Percentiles rank a stretch among this genome's conserved stretches.
Conservation (phyloP, 2,329 filamentous ascomycete genomes). For the Fusarium duplospermum region DNA sequence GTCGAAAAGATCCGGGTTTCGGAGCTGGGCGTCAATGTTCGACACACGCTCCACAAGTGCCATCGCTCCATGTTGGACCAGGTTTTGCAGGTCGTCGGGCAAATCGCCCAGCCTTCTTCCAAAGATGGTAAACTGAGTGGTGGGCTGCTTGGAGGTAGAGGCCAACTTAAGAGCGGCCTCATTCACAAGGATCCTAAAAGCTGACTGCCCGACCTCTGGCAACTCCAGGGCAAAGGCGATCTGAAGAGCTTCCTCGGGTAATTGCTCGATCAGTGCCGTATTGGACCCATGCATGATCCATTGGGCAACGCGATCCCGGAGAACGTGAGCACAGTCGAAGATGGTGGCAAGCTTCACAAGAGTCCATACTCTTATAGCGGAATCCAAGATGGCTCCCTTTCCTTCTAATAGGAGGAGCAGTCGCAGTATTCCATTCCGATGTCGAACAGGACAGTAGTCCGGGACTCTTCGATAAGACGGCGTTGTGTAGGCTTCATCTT, state of each 20-base stretch:
- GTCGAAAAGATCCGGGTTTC: conserved; percentile 49
- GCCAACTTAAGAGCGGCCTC: conserved; percentile 67
- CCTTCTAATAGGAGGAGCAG: conserved; percentile 70
- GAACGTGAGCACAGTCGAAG: conserved; percentile 61
- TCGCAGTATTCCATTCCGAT: conserved; percentile 72
- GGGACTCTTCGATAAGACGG: conserved; percentile 53
- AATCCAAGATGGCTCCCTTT: conserved; percentile 67
- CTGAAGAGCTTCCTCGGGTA: conserved; percentile 70
- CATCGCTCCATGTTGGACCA: conserved; percentile 69
- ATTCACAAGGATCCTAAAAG: conserved; percentile 72
- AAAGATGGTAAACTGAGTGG: conserved; percentile 51
- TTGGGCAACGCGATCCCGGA: conserved; percentile 62
- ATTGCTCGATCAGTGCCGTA: conserved; percentile 68
- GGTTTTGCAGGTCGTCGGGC: conserved; percentile 66
- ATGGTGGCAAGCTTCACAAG: conserved; percentile 71
- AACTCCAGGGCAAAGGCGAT: conserved; percentile 64
- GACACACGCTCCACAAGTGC: conserved; percentile 62
- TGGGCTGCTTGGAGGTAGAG: conserved; percentile 13
- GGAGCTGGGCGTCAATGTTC: conserved; percentile 44
- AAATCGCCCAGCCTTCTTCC: conserved; percentile 61
- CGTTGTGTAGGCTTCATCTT: conserved; percentile 36
- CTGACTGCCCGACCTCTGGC: conserved; percentile 55
- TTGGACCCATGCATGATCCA: conserved; percentile 71
- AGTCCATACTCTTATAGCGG: conserved; percentile 74
- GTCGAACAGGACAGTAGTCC: conserved; percentile 74